Conservation (phyloP, 345 rosid genomes). For the Rhodamnia rubescens region DNA sequence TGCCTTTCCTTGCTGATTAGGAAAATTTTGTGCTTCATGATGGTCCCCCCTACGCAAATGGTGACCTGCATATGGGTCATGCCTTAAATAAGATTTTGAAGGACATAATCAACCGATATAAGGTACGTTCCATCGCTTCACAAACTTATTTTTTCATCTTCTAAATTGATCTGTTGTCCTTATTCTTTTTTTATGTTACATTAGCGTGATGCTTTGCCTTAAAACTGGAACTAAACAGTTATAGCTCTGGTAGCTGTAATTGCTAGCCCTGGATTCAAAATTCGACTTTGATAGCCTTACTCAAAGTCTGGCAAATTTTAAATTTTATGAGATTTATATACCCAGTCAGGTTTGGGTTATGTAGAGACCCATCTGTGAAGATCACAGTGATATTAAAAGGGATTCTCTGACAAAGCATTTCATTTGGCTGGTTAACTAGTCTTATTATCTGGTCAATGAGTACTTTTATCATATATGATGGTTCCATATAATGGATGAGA, state of each 20-base stretch:
- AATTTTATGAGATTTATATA: not conserved
- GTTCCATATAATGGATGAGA: not conserved
- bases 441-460: not conserved
- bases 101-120: conserved; percentile 89
- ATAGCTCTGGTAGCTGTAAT: not conserved
- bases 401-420: not conserved
- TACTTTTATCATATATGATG: not conserved
- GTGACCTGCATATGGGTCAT: conserved; percentile 89
- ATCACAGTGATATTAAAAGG: not conserved
- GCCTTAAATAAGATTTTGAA: conserved; percentile 93
- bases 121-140: conserved; percentile 30
- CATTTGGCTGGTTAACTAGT: not conserved
- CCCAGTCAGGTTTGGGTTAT: not conserved
- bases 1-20: conserved; percentile 28
- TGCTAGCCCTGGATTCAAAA: not conserved
- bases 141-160: not conserved
- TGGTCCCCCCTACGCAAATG: conserved; percentile 98
- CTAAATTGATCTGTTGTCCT: not conserved
- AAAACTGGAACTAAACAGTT: not conserved
- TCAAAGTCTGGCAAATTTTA: not conserved
- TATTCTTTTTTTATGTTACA: not conserved
- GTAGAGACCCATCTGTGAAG: not conserved
- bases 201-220: not conserved
- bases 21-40: conserved; percentile 86
- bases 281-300: not conserved